phyloP scores from a whole-genome alignment of 805 yeast species.

The Saturnispora halmiae region DNA sequence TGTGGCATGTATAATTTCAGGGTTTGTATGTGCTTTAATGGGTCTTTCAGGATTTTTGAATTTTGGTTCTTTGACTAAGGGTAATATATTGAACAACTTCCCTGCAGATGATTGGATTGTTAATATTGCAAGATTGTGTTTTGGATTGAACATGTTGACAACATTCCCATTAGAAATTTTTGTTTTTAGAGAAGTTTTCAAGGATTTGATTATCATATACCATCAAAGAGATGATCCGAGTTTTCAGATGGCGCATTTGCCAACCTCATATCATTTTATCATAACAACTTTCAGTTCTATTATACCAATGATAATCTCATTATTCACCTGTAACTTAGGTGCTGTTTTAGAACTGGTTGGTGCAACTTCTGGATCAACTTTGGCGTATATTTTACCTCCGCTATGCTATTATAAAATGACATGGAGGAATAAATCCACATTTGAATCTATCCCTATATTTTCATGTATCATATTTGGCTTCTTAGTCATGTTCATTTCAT shows the following conservation, averaged over 20 bases:
- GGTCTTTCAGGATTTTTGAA: slow-evolving; percentile 71
- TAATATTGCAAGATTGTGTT: slow-evolving; percentile 82
- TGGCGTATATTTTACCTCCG: slow-evolving; percentile 92
- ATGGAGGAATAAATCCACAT: slow-evolving; percentile 30
- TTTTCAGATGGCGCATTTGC: slow-evolving; percentile 19
- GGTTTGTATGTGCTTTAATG: slow-evolving; percentile 67
- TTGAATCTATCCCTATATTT: slow-evolving; percentile 47
- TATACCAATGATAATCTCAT: slow-evolving; percentile 63
- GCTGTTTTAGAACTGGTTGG: slow-evolving; percentile 85
- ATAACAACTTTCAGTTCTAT: slow-evolving; percentile 60
- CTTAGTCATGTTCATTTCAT: slow-evolving; percentile 70
- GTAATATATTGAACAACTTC: slow-evolving; percentile 83
- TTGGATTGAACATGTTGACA: slow-evolving; percentile 87
- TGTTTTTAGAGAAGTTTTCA: slow-evolving; percentile 81
- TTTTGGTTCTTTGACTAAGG: slow-evolving; percentile 72
- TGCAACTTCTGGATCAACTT: slow-evolving; percentile 82
- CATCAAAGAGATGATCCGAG: slow-evolving; percentile 16
- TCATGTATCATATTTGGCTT: slow-evolving; percentile 64
- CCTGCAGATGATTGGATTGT: slow-evolving; percentile 64
- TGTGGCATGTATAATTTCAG: slow-evolving; percentile 70
- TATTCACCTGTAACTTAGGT: slow-evolving; percentile 81
- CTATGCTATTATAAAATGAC: slow-evolving; percentile 67
- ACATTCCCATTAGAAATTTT: slow-evolving; percentile 87
- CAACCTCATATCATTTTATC: slow-evolving; percentile 44
- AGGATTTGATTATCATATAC: slow-evolving; percentile 41